These are phyloP conservation scores for Mucor racemosus DNA, from an alignment of 371 early-diverging fungal genomes.

Conservation along the genomic window DNA sequence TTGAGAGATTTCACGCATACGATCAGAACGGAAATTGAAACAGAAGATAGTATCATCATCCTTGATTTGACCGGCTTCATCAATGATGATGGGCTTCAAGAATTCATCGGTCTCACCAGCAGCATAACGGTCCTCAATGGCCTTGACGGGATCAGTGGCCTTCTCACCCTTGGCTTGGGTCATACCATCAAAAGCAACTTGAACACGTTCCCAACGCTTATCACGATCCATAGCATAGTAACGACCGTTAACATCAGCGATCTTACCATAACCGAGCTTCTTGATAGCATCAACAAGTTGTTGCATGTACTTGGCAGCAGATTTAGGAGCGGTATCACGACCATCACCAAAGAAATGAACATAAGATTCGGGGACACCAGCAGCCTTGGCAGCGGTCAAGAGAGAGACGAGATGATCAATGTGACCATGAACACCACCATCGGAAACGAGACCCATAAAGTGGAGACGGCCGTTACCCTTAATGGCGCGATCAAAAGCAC, in stretches of 20 bases:
- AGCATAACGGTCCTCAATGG: conserved; percentile 84
- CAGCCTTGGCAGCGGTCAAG: conserved; percentile 84
- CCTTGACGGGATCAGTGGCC: conserved; percentile 68
- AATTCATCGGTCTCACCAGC: conserved; percentile 96
- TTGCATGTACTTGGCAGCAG: conserved; percentile 75
- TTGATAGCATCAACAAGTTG: conserved; percentile 73
- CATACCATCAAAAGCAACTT: conserved; percentile 92
- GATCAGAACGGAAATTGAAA: conserved; percentile 98
- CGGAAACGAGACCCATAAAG: conserved; percentile 97
- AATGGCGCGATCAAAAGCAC: conserved; percentile 87
- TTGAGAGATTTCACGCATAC: conserved; percentile 97
- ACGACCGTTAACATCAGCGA: conserved; percentile 96
- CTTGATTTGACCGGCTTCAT: conserved; percentile 76
- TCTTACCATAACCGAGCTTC: conserved; percentile 75
- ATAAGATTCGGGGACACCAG: conserved; percentile 85
- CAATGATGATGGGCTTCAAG: conserved; percentile 95
- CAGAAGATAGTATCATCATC: conserved; percentile 88
- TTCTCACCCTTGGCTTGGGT: conserved; percentile 85
- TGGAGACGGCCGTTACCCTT: conserved; percentile 89
- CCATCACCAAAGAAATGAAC: conserved; percentile 99
- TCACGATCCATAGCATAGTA: conserved; percentile 99
- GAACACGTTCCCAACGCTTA: conserved; percentile 98
- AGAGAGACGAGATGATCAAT: conserved; percentile 91
- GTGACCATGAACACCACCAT: conserved; percentile 99
- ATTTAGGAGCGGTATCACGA: conserved; percentile 96